Conservation (phyloP, 768 basidiomycete genomes). For the Psilocybe cyanescens region DNA sequence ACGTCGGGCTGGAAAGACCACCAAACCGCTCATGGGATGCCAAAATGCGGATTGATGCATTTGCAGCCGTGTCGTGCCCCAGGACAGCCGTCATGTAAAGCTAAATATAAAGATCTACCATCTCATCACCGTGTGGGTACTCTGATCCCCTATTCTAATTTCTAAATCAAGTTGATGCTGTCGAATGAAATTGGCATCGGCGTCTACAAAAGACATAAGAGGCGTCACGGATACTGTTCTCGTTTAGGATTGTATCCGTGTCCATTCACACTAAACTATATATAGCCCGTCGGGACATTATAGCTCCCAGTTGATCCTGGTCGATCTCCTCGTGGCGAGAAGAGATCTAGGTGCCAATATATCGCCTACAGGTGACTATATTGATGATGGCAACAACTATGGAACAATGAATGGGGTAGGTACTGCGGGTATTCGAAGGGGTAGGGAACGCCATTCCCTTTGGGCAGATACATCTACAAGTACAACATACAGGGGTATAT, state of each 20-base stretch:
- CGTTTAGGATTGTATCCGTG: not conserved
- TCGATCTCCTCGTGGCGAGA: too few relatives aligned
- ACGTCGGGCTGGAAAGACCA: constrained; percentile 37
- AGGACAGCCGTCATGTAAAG: not conserved
- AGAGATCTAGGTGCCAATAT: not conserved
- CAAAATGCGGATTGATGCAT: constrained; percentile 16
- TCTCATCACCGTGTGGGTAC: not conserved
- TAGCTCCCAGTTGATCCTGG: too few relatives aligned
- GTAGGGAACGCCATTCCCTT: not conserved
- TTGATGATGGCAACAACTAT: not conserved
- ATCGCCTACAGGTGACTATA: not conserved
- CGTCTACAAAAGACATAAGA: not conserved
- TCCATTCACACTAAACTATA: not conserved
- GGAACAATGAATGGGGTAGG: not conserved
- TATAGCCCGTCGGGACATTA: not conserved
- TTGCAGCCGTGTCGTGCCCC: too few relatives aligned
- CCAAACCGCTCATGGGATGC: constrained; percentile 27
- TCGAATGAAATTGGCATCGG: not conserved
- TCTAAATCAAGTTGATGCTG: constrained; percentile 1
- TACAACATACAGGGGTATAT: constrained; percentile 11
- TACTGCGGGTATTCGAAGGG: constrained; percentile 9
- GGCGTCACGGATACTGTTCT: not conserved
- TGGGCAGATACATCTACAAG: constrained; percentile 13
- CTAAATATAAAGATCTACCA: not conserved
- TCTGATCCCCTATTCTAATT: not conserved